These are phyloP conservation scores for Suhomyces vadensis DNA, from an alignment of 805 yeast genomes.

Conservation along the genomic window DNA sequence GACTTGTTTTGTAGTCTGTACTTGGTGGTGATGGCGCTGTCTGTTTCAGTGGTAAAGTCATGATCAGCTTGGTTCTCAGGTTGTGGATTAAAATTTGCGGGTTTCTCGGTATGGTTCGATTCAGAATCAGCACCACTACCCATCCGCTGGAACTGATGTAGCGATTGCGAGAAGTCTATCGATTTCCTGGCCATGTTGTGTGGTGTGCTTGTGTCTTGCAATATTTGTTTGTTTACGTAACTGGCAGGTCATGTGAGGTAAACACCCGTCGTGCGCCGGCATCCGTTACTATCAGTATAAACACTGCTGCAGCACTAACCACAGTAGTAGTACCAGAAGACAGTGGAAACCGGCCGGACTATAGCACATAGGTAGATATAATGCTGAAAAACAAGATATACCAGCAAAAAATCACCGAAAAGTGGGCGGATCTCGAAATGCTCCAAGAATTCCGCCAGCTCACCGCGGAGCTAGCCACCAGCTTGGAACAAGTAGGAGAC, in stretches of 20 bases:
- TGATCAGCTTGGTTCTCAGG: no score
- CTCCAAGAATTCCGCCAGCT: slow-evolving; percentile 49
- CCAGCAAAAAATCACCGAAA: slow-evolving; percentile 41
- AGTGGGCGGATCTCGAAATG: slow-evolving; percentile 51
- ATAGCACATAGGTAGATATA: background rate
- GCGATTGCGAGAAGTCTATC: slow-evolving; percentile 17
- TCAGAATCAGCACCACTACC: background rate
- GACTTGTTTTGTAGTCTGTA: slow-evolving; percentile 52
- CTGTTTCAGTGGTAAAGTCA: no score
- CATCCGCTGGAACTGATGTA: slow-evolving; percentile 12
- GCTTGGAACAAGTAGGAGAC: slow-evolving; percentile 49
- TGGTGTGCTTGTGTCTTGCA: background rate
- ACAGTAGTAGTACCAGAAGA: no score
- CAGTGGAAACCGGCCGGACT: no score
- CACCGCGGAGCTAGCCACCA: slow-evolving; percentile 46
- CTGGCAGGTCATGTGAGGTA: background rate
- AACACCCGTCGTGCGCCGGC: background rate
- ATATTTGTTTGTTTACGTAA: background rate
- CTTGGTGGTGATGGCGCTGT: slow-evolving; percentile 21
- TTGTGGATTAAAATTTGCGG: background rate
- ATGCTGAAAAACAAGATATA: slow-evolving; percentile 13
- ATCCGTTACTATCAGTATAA: background rate
- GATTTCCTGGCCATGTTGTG: slow-evolving; percentile 16
- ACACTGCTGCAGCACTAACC: background rate
- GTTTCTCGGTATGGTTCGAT: background rate